Base-by-base conservation (phyloP, 176 grass and related monocot species). In the Puya raimondii region DNA sequence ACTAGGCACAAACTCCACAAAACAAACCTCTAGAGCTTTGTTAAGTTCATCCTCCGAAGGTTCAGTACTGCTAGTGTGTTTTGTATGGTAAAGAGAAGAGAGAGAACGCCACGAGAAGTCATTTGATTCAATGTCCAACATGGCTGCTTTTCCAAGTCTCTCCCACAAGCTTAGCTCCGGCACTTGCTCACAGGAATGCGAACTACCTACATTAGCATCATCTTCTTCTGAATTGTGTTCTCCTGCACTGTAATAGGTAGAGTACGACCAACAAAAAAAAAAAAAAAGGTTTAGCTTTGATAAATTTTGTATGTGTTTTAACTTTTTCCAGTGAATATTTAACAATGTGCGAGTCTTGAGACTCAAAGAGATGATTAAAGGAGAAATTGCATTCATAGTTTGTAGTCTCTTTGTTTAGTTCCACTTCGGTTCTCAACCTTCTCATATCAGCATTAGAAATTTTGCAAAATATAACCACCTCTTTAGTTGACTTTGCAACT, bases 61-160 rank as follows among this genome's bases (percentile, higher is more conserved):
- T 15, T 89, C 92, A 11, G 76, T 75, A 79, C 64, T 87, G 50
- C 70, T 85, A 64, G 81, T 90, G 74, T 96, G 84, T 61, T 96
- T 96, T 64, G 82, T 92, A 72, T 96, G 88, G 79, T 96, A 77
- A 26, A 96, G 71, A 50, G 92, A 96, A 64, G 71, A 83, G 23
- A 96, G 80, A 69, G 70, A 80, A 42, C 73, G 86, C 92, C 92
- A 96, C 9, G 65, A 84, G 20, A 96, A 82, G 67, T 81, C 73
- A 80, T 25, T 82, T 64, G 92, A 86, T 63, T 96, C 92, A 21
- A 92, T 89, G 74, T 96, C 92, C 81, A 92, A 87, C 81, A 82
- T 83, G 48, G 76, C 78, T 78, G 87, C 86, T 51, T 85, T 83
- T 54, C 81, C 84, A 84, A 96, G 84, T 70, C 86, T 96, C n/a